phyloP scores from a whole-genome alignment of 75 land plant genomes.

The Sequoia sempervirens region DNA sequence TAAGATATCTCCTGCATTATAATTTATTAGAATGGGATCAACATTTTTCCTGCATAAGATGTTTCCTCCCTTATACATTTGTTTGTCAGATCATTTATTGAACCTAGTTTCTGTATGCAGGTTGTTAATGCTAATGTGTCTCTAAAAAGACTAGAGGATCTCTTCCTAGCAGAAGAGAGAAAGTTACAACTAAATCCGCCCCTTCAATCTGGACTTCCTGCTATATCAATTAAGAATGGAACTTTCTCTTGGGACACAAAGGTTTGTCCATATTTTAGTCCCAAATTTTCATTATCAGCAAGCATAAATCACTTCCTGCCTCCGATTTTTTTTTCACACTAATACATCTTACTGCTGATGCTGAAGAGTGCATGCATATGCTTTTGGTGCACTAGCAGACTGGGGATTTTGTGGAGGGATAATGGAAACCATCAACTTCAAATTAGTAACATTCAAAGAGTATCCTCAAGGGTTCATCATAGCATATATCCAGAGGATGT shows the following conservation, averaged over 20 bases:
- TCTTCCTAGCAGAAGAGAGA: conserved; percentile 74
- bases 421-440: not conserved
- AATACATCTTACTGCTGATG: not conserved
- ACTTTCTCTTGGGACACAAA: conserved; percentile 87
- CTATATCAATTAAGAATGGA: conserved; percentile 85
- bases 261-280: conserved; percentile 26
- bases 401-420: not conserved
- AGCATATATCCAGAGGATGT: not conserved
- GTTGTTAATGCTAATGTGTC: conserved; percentile 96
- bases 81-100: not conserved
- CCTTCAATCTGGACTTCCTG: conserved; percentile 59
- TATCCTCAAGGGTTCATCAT: not conserved
- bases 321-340: conserved; percentile 2
- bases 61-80: not conserved
- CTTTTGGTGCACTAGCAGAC: not conserved
- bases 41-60: not conserved
- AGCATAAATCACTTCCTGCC: not conserved
- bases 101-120: conserved; percentile 24
- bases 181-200: conserved; percentile 77
- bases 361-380: not conserved
- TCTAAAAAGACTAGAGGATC: conserved; percentile 75
- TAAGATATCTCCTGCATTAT: not conserved
- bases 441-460: conserved; percentile 8
- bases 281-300: not conserved
- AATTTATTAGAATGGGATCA: not conserved